phyloP scores from a whole-genome alignment of 2,329 filamentous ascomycete species.

The Ceratocystis cacaofunesta region DNA sequence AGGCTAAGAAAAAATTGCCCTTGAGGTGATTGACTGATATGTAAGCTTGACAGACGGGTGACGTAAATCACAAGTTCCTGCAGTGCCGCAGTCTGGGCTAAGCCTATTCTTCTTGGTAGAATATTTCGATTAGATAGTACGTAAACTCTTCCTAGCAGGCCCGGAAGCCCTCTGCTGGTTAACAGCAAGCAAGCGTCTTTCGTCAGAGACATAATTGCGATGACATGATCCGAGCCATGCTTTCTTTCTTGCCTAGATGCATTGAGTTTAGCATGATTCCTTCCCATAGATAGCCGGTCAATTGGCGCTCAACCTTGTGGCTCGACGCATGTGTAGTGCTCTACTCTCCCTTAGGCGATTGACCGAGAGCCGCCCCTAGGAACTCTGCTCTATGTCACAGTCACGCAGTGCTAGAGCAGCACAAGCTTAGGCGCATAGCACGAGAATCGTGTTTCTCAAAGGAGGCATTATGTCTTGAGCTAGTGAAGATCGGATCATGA shows the following conservation, averaged over 20 bases:
- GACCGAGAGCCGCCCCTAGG: neutral
- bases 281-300: neutral
- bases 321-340: neutral
- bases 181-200: neutral
- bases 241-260: neutral
- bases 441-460: neutral
- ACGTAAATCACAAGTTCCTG: neutral
- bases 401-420: neutral
- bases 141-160: neutral
- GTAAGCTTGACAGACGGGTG: neutral
- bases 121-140: neutral
- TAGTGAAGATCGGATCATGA: neutral
- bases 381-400: conserved; percentile 1
- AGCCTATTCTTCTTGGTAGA: neutral
- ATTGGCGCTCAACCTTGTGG: neutral
- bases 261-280: neutral
- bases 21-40: neutral
- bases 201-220: neutral
- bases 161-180: neutral
- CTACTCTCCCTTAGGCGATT: neutral
- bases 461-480: neutral
- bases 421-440: neutral
- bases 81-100: neutral
- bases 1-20: neutral
- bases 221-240: neutral